phyloP scores from a whole-genome alignment of 2,329 filamentous ascomycete genomes.

The Cladosporium halotolerans region DNA sequence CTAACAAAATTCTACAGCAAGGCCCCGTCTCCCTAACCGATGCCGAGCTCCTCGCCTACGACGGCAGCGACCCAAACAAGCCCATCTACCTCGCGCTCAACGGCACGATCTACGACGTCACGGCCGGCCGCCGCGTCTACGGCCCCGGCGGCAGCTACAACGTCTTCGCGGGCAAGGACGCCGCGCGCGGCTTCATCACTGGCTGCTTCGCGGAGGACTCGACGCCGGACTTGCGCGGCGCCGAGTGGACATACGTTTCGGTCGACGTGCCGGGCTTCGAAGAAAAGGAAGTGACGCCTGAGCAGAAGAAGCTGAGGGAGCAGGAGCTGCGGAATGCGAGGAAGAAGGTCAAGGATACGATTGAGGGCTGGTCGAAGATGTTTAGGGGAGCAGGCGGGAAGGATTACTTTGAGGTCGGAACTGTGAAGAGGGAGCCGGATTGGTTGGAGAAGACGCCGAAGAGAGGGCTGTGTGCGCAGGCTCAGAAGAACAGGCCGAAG shows the following conservation, averaged over 20 bases:
- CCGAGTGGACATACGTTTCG: constrained; percentile 75
- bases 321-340: constrained; percentile 60
- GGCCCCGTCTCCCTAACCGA: constrained; percentile 67
- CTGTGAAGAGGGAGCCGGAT: constrained; percentile 58
- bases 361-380: constrained; percentile 78
- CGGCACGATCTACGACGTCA: constrained; percentile 79
- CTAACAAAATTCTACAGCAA: constrained; percentile 29
- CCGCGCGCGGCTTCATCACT: constrained; percentile 82
- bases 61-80: constrained; percentile 66
- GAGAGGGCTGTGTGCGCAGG: constrained; percentile 43
- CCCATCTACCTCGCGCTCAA: constrained; percentile 91
- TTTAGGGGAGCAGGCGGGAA: constrained; percentile 63
- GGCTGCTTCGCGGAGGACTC: constrained; percentile 85
- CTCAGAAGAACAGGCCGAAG: constrained; percentile 58
- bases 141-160: constrained; percentile 75
- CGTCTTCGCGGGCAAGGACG: constrained; percentile 81
- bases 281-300: constrained; percentile 18
- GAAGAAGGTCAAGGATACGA: constrained; percentile 57
- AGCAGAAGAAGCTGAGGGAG: constrained; percentile 39
- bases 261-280: constrained; percentile 43
- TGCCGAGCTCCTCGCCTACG: constrained; percentile 64
- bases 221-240: constrained; percentile 76
- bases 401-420: constrained; percentile 77
- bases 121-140: constrained; percentile 48
- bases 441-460: constrained; percentile 51